Evolutionary conservation across 306 rosid genomes (phyloP).

Genomic region (Quillaja saponaria): DNA sequence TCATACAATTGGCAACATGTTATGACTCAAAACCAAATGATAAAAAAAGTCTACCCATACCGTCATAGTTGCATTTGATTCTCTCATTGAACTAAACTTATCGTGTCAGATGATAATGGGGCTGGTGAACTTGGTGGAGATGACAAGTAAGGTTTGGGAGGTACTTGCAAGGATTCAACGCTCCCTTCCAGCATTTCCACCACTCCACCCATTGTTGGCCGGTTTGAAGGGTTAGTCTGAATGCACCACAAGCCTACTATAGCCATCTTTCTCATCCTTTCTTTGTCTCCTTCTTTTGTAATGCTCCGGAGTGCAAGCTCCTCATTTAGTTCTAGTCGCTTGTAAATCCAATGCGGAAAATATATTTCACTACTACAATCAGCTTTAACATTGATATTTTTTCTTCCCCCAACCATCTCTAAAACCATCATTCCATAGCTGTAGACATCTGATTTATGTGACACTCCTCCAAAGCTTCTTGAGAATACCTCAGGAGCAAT

Average conservation of each 20-base stretch:
- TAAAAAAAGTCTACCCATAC: too few species aligned
- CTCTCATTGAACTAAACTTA: too few species aligned
- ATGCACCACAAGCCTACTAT: conserved; percentile 32
- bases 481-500: conserved; percentile 18
- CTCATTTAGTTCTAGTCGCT: conserved; percentile 2
- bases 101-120: background rate
- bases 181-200: conserved; percentile 39
- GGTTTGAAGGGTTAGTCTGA: conserved; percentile 23
- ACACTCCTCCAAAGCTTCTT: conserved; percentile 17
- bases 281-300: conserved; percentile 18
- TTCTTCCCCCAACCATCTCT: background rate
- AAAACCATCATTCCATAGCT: conserved; percentile 38
- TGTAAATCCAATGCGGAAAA: background rate
- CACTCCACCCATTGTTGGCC: conserved; percentile 29
- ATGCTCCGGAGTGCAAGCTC: conserved; percentile 19
- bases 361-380: background rate
- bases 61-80: too few species aligned
- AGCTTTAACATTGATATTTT: conserved; percentile 6
- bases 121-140: conserved; percentile 17
- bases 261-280: conserved; percentile 25
- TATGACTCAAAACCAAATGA: background rate
- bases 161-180: conserved; percentile 26
- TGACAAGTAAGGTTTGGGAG: conserved; percentile 32
- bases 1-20: background rate
- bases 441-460: conserved; percentile 39